A percentile compares a stretch with the other conserved stretches of the same genome.
Conservation (phyloP, 768 basidiomycete species). For the Suillus subluteus region DNA sequence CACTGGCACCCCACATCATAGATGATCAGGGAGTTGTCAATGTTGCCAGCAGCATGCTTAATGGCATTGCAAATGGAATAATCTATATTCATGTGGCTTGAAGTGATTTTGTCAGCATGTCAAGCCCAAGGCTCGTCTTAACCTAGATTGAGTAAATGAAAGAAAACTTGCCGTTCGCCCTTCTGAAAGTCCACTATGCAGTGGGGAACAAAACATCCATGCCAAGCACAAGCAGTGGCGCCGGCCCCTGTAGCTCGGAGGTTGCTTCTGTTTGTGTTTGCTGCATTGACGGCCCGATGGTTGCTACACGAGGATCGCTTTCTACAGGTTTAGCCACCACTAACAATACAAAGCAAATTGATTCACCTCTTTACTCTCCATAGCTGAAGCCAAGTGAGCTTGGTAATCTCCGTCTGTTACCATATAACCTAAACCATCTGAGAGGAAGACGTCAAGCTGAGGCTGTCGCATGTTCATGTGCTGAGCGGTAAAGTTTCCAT, state of each 20-base stretch:
- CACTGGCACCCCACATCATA: conserved; percentile 38
- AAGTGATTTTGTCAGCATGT: neutral
- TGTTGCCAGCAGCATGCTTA: conserved; percentile 3
- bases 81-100: conserved; percentile 34
- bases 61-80: conserved; percentile 28
- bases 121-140: no score
- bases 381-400: conserved; percentile 20
- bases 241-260: no score
- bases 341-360: no score
- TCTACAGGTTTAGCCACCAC: no score
- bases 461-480: conserved; percentile 26
- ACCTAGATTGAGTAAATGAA: neutral
- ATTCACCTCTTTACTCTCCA: conserved; percentile 14
- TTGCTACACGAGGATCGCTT: no score
- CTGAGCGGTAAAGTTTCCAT: conserved; percentile 19
- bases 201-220: conserved; percentile 10
- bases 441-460: conserved; percentile 27
- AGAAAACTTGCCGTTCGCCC: conserved; percentile 26
- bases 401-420: conserved; percentile 22
- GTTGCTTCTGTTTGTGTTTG: no score
- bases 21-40: conserved; percentile 18
- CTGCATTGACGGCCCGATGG: no score
- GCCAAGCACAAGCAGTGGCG: no score
- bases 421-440: conserved; percentile 33
- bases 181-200: conserved; percentile 35